Conservation (phyloP, 805 yeast genomes). For the Pichia scutulata region DNA sequence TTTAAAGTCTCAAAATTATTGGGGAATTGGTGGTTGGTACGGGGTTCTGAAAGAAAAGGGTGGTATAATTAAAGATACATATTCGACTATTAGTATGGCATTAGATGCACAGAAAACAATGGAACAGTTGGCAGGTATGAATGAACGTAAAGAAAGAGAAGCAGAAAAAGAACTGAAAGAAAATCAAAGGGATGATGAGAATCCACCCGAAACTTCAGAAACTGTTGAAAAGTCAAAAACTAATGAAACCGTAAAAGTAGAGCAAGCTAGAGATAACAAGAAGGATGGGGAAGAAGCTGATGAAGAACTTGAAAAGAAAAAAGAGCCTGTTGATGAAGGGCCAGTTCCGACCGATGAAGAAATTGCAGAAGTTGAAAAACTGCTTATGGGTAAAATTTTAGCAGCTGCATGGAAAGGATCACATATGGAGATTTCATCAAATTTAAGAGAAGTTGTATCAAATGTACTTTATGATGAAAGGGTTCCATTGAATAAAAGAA, state of each 20-base stretch:
- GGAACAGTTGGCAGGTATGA: constrained; percentile 68
- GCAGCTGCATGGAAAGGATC: constrained; percentile 96
- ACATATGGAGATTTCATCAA: constrained; percentile 72
- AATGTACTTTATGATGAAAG: constrained; percentile 62
- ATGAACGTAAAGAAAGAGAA: constrained; percentile 37
- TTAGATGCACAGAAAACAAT: constrained; percentile 77
- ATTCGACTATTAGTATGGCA: constrained; percentile 73
- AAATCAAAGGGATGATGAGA: not conserved
- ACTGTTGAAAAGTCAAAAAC: not conserved
- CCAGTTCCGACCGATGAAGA: constrained; percentile 45
- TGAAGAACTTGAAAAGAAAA: constrained; percentile 17
- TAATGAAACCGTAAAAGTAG: not conserved
- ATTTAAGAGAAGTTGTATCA: constrained; percentile 78
- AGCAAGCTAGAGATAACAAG: not conserved
- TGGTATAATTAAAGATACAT: constrained; percentile 73
- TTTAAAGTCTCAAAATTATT: constrained; percentile 66
- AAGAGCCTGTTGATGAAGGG: constrained; percentile 19
- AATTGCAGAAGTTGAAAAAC: constrained; percentile 67
- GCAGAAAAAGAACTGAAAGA: constrained; percentile 2
- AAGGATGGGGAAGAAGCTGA: not conserved
- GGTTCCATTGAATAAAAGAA: constrained; percentile 52
- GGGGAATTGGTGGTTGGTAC: constrained; percentile 81
- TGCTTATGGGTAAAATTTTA: constrained; percentile 79
- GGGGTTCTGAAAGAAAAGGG: constrained; percentile 81
- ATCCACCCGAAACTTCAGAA: not conserved